Evolutionary conservation across 257 asterid species (phyloP), one percentile per base, ranked within the genome.

Genomic region (Avicennia marina): DNA sequence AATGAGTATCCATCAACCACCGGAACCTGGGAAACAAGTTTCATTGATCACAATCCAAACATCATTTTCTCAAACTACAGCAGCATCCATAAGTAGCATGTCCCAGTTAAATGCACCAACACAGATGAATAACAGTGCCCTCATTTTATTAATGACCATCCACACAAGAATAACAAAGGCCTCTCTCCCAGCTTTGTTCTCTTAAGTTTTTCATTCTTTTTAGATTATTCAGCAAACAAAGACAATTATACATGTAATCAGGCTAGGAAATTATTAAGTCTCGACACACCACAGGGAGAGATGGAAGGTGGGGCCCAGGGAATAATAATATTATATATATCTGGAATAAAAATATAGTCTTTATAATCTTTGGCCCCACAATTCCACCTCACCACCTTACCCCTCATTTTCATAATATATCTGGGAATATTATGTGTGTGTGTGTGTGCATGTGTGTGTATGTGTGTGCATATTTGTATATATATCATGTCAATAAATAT

Each of bases 1-100:
- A 91, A 91, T 55, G 96, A 91, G 78, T 88, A 91, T 58, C 98
- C 98, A 75, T 91, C 96, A 70, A 88, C 98, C 64, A 91, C 96
- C 17, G 95, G 98, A 71, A 88, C 98, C 96, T 91, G 78, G 62
- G 36, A 58, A 51, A 66, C 44, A 64, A 27, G 26, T 6, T 41
- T 19, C 58, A 31, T 8, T 43, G n/a, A 32, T 53, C 49, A 44
- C 41, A 56, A 7, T 63, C 31, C 56, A 44, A 16, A 15, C 29
- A 62, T 64, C n/a, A 61, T 27, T 56, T 60, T 33, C 60, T 55
- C 11, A 18, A 52, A 34, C 42, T 61, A 53, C 4, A 3, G 21
- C 45, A 10, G 19, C 19, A 17, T 21, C 12, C 22, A 33, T 27
- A 6, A 49, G 36, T 48, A 44, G 46, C 56, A 45, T 29, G 11